These are phyloP conservation scores for Hibiscus tridactylites DNA, from an alignment of 345 rosid genomes.

Conservation along the genomic window DNA sequence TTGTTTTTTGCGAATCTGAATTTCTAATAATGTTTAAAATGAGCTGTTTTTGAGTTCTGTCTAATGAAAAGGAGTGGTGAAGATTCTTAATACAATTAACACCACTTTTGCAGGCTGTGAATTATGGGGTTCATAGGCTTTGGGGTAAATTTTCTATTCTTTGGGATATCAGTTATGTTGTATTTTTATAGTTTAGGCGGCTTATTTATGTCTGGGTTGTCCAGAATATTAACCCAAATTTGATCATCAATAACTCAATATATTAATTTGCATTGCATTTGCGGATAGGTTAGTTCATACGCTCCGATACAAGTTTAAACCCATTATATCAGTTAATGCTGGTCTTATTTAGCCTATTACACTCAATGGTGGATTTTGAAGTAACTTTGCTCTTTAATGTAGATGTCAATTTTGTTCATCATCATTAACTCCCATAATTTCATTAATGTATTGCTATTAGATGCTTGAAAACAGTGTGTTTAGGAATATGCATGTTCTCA, in stretches of 20 bases:
- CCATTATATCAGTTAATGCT: neutral
- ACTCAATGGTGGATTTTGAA: neutral
- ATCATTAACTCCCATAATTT: neutral
- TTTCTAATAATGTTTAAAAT: no score
- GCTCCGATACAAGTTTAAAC: neutral
- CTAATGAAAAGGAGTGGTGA: no score
- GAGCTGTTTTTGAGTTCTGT: no score
- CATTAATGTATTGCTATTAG: neutral
- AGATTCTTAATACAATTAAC: neutral
- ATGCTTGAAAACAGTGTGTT: neutral
- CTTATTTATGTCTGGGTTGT: neutral
- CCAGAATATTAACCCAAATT: neutral
- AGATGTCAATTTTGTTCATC: neutral
- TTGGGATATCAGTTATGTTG: neutral
- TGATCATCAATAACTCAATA: neutral
- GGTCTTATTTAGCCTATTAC: neutral
- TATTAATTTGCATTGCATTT: neutral
- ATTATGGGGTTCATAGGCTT: conserved; percentile 88
- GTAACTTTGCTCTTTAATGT: neutral
- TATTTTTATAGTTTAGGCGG: neutral
- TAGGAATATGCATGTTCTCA: neutral
- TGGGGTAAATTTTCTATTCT: conserved; percentile 47
- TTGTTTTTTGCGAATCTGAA: no score
- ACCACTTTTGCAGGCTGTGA: conserved; percentile 65
- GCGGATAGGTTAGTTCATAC: neutral